A percentile compares a stretch with the other conserved stretches of the same genome.
Conservation (phyloP, 2,329 filamentous ascomycete species). For the Diaporthe batatas region DNA sequence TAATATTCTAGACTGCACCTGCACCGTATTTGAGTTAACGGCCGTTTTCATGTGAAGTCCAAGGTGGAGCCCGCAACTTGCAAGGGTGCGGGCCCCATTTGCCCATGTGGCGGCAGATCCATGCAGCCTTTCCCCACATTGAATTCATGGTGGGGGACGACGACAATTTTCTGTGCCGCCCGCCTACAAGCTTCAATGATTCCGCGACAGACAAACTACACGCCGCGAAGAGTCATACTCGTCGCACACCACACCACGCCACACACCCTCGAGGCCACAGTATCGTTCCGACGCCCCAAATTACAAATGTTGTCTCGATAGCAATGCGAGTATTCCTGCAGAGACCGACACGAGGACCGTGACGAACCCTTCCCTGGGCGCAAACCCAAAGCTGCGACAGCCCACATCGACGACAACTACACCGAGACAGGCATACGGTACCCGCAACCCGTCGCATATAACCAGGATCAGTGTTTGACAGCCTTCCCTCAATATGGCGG, state of each 20-base stretch:
- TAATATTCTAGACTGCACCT: background rate
- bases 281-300: background rate
- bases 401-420: constrained; percentile 11
- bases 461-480: background rate
- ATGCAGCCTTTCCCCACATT: constrained; percentile 28
- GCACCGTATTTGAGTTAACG: background rate
- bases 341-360: constrained; percentile 8
- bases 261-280: background rate
- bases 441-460: background rate
- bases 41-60: constrained; percentile 24
- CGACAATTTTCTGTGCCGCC: constrained; percentile 35
- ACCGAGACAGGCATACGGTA: background rate
- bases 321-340: constrained; percentile 31
- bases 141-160: constrained; percentile 34
- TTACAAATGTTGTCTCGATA: constrained; percentile 11
- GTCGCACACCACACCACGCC: background rate
- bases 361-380: constrained; percentile 13
- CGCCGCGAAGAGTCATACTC: constrained; percentile 36
- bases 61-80: background rate
- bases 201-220: background rate
- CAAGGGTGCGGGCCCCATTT: background rate
- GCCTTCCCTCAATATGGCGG: constrained; percentile 41
- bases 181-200: constrained; percentile 21
- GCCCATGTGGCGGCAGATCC: constrained; percentile 3
- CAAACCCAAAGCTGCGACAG: background rate